phyloP scores from a whole-genome alignment of 192 early-diverging fungal species.

The Mortierella antarctica region DNA sequence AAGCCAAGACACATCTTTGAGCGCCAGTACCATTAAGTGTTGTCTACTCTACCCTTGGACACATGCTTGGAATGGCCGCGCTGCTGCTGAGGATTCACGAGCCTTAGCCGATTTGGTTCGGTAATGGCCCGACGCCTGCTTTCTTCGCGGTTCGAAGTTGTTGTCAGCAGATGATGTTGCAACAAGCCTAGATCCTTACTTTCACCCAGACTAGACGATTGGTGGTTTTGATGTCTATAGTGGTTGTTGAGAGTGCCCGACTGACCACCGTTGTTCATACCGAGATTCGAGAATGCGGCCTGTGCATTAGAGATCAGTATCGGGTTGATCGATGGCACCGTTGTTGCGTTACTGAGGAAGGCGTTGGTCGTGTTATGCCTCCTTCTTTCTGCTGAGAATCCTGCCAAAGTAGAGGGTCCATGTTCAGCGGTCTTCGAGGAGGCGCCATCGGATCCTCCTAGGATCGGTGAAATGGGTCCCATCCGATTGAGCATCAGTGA shows the following conservation, averaged over 20 bases:
- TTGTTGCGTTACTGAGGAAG: background rate
- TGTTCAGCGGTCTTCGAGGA: background rate
- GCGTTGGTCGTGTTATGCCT: slow-evolving; percentile 20
- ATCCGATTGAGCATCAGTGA: slow-evolving; percentile 4
- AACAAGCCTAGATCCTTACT: slow-evolving; percentile 5
- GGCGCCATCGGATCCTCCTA: background rate
- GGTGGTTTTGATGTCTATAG: background rate
- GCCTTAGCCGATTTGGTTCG: slow-evolving; percentile 23
- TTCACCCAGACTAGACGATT: background rate
- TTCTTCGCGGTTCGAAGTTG: slow-evolving; percentile 15
- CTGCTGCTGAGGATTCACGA: slow-evolving; percentile 16
- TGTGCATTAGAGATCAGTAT: slow-evolving; percentile 32
- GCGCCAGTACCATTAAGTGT: background rate
- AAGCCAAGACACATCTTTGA: too few relatives aligned
- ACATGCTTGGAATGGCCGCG: slow-evolving; percentile 1
- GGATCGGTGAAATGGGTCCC: slow-evolving; percentile 10
- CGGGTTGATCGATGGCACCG: slow-evolving; percentile 31
- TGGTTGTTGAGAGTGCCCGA: slow-evolving; percentile 5
- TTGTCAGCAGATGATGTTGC: slow-evolving; percentile 8
- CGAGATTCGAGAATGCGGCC: slow-evolving; percentile 26
- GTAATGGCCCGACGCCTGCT: slow-evolving; percentile 41
- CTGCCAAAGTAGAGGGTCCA: background rate
- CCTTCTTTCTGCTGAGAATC: slow-evolving; percentile 27
- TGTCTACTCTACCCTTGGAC: slow-evolving; percentile 17
- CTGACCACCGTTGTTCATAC: slow-evolving; percentile 2